Conservation (phyloP, 2,329 filamentous ascomycete species). For the Coleophoma cylindrospora region DNA sequence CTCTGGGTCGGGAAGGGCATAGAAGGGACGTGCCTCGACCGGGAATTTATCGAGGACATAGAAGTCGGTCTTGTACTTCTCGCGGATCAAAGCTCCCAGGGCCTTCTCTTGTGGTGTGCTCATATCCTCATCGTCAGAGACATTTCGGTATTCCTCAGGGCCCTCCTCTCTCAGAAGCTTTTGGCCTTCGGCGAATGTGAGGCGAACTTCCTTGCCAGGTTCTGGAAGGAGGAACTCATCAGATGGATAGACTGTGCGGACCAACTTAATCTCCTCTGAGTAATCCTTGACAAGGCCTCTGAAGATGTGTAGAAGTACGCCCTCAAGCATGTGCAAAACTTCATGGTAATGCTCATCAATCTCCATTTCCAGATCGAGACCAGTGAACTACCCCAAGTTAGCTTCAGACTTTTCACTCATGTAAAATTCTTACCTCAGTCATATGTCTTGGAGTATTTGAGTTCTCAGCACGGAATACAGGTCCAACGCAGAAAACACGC, state of each 20-base stretch:
- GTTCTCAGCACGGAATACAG: conserved; percentile 83
- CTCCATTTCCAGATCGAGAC: conserved; percentile 87
- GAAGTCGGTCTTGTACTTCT: conserved; percentile 93
- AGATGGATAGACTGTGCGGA: conserved; percentile 71
- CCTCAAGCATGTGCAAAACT: conserved; percentile 67
- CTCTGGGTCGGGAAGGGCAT: conserved; percentile 74
- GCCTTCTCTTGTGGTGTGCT: conserved; percentile 79
- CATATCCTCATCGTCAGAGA: conserved; percentile 75
- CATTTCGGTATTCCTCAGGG: conserved; percentile 58
- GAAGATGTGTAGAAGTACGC: conserved; percentile 75
- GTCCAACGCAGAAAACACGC: conserved; percentile 72
- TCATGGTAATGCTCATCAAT: conserved; percentile 76
- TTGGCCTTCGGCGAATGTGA: conserved; percentile 75
- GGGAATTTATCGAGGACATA: conserved; percentile 98
- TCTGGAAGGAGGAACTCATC: conserved; percentile 73
- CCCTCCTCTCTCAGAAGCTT: conserved; percentile 72
- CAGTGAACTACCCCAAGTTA: conserved; percentile 55
- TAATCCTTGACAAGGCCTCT: conserved; percentile 59
- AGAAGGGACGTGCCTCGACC: conserved; percentile 81
- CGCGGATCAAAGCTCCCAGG: conserved; percentile 78
- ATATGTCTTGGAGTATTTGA: conserved; percentile 80
- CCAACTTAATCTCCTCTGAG: conserved; percentile 65
- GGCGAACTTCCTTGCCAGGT: conserved; percentile 67
- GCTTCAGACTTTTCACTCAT: no score
- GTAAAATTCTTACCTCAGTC: conserved; percentile 54